Conservation (phyloP, 2,329 filamentous ascomycete species). For the Pestalotiopsis sp. region DNA sequence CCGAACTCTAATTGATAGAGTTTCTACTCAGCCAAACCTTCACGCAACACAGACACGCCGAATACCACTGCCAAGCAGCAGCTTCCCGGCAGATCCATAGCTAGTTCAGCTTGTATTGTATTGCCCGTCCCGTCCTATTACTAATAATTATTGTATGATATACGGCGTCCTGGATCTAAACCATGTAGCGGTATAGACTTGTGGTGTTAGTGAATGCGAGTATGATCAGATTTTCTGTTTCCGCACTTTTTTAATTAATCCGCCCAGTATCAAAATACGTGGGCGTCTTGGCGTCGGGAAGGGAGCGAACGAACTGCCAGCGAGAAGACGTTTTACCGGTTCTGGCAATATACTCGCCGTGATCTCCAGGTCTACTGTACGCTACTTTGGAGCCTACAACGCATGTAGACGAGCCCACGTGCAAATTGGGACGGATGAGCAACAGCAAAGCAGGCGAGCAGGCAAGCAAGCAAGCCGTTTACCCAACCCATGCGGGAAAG, state of each 20-base stretch:
- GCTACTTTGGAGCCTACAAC: background rate
- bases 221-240: background rate
- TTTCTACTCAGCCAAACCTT: slow-evolving; percentile 6
- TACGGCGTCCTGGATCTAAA: background rate
- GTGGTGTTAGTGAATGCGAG: background rate
- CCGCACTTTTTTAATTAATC: background rate
- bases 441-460: too few species aligned
- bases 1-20: background rate
- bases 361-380: background rate
- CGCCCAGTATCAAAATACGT: background rate
- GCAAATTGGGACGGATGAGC: background rate
- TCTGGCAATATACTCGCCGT: slow-evolving; percentile 7
- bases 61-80: background rate
- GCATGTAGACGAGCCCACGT: background rate
- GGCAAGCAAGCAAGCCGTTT: background rate
- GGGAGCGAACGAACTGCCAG: background rate
- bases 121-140: background rate
- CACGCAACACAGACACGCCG: background rate
- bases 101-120: background rate
- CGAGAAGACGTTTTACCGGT: background rate
- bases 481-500: background rate
- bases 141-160: background rate
- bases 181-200: background rate
- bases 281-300: slow-evolving; percentile 1
- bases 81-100: background rate